These are phyloP conservation scores for Helichrysum umbraculigerum DNA, from an alignment of 129 eudicot species.

Conservation along the genomic window DNA sequence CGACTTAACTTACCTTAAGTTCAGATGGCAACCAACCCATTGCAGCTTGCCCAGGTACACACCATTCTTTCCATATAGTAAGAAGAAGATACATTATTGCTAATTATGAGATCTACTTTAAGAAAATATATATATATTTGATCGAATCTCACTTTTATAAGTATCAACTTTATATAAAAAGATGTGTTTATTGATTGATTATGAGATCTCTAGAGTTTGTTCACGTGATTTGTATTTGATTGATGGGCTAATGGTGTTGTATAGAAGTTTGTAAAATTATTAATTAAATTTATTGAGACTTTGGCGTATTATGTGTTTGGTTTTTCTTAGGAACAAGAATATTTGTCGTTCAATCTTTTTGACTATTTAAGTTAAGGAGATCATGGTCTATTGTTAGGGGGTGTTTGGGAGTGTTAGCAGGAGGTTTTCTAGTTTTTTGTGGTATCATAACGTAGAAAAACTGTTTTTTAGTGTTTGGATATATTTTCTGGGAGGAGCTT, in stretches of 20 bases:
- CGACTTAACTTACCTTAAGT: conserved; percentile 48
- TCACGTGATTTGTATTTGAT: not conserved
- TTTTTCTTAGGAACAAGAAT: not conserved
- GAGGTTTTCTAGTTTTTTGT: no score
- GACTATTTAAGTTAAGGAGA: not conserved
- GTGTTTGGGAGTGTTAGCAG: no score
- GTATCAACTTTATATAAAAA: not conserved
- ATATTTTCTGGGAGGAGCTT: no score
- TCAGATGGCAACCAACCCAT: conserved; percentile 56
- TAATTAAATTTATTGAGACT: not conserved
- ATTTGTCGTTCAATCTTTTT: not conserved
- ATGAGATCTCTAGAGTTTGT: not conserved
- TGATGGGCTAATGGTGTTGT: not conserved
- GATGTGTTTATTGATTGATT: not conserved
- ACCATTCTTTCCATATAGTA: not conserved
- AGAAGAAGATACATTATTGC: not conserved
- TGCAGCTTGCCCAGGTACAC: conserved; percentile 57
- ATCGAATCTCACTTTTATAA: not conserved
- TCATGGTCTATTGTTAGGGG: not conserved
- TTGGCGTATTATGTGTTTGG: not conserved
- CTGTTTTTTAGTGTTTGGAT: no score
- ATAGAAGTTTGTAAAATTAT: not conserved
- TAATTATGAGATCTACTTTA: not conserved
- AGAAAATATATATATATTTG: not conserved
- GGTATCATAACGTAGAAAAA: no score